phyloP scores from a whole-genome alignment of 768 basidiomycete genomes.

The Podaxis sp. region DNA sequence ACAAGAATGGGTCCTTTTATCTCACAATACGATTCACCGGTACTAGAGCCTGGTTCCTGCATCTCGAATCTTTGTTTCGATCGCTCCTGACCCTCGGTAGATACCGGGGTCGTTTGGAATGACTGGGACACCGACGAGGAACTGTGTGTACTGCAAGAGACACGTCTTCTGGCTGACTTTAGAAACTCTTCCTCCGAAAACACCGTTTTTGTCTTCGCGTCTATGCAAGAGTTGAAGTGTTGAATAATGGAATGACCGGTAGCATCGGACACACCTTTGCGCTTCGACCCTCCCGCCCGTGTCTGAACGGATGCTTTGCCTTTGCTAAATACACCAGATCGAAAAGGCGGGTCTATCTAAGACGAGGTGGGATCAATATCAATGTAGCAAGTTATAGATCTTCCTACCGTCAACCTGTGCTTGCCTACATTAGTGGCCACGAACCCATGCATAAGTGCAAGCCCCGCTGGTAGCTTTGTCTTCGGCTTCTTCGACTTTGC shows the following conservation, averaged over 20 bases:
- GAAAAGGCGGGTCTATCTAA: constrained; percentile 39
- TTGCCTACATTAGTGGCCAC: constrained; percentile 57
- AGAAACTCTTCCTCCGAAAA: constrained; percentile 50
- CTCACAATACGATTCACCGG: neutral
- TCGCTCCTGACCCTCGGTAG: neutral
- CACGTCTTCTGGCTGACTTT: constrained; percentile 20
- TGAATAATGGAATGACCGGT: neutral
- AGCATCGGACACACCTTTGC: constrained; percentile 20
- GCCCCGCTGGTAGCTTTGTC: constrained; percentile 38
- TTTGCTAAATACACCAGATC: constrained; percentile 56
- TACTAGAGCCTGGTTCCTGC: neutral
- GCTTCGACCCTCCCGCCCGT: constrained; percentile 20
- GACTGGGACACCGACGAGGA: constrained; percentile 10
- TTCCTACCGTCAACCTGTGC: constrained; percentile 54
- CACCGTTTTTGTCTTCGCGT: neutral
- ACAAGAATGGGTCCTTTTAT: neutral
- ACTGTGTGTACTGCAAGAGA: neutral
- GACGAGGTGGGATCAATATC: neutral
- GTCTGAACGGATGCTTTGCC: constrained; percentile 56
- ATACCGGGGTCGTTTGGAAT: neutral
- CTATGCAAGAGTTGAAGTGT: neutral
- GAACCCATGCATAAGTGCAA: constrained; percentile 69
- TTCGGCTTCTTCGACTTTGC: constrained; percentile 19
- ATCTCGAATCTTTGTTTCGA: neutral
- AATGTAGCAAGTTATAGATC: neutral